Evolutionary conservation across 2,329 filamentous ascomycete species (phyloP).

Genomic region (Colletotrichum falcatum): DNA sequence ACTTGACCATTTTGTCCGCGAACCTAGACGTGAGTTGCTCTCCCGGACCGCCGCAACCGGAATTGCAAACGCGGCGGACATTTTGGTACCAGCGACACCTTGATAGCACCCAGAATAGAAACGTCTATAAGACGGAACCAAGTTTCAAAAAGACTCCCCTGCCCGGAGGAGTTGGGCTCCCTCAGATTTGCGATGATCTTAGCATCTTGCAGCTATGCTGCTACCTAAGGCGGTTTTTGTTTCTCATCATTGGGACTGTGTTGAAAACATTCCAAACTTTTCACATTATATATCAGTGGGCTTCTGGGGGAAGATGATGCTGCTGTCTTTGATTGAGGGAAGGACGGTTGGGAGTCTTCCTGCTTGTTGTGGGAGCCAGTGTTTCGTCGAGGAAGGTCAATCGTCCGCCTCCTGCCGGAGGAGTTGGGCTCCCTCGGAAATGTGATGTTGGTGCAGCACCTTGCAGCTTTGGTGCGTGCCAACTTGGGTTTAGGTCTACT

Average conservation of each 20-base stretch:
- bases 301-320: not conserved
- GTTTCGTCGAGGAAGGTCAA: not conserved
- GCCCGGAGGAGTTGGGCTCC: not conserved
- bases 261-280: constrained; percentile 2
- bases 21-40: not conserved
- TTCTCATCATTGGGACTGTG: constrained; percentile 2
- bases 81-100: not conserved
- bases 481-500: too few species aligned
- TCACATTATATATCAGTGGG: not conserved
- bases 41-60: not conserved
- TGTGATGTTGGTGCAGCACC: too few species aligned
- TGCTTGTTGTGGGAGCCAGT: not conserved
- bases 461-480: too few species aligned
- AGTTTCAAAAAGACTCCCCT: constrained; percentile 2
- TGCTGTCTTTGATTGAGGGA: not conserved
- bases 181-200: not conserved
- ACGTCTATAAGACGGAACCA: not conserved
- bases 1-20: not conserved
- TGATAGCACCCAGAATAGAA: not conserved
- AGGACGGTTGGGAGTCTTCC: not conserved
- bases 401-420: not conserved
- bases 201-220: not conserved
- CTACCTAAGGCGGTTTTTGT: not conserved
- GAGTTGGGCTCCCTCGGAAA: too few species aligned
- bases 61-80: not conserved